phyloP scores from a whole-genome alignment of 75 land plant genomes.

The Sequoia sempervirens region DNA sequence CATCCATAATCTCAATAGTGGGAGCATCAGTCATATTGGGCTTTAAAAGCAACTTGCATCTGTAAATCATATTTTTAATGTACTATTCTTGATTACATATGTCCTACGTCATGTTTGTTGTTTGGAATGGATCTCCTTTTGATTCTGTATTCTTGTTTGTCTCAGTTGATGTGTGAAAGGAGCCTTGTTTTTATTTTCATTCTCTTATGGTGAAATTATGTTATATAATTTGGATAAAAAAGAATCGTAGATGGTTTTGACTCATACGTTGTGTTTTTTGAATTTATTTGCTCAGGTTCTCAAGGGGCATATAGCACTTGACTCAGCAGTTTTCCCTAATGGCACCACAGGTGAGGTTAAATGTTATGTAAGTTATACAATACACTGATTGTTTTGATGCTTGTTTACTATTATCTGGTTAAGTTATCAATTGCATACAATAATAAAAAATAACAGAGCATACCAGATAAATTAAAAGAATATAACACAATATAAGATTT shows the following conservation, averaged over 20 bases:
- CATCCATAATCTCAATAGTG: no score
- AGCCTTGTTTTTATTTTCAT: neutral
- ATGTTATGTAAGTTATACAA: neutral
- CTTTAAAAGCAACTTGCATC: neutral
- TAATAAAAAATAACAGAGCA: no score
- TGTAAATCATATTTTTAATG: neutral
- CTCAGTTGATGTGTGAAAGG: neutral
- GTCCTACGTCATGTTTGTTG: neutral
- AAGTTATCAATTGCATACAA: no score
- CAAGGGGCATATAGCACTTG: slow-evolving; percentile 94
- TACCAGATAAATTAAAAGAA: no score
- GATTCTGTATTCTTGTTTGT: neutral
- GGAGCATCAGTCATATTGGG: neutral
- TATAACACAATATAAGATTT: no score
- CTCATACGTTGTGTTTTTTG: neutral
- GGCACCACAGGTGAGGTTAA: slow-evolving; percentile 78
- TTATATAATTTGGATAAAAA: neutral
- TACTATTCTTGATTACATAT: neutral
- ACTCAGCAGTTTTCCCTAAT: slow-evolving; percentile 84
- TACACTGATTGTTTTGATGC: slow-evolving; percentile 5
- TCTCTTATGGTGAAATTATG: neutral
- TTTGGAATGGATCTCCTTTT: neutral
- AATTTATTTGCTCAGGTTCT: slow-evolving; percentile 59
- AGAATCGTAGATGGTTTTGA: neutral
- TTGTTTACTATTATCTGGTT: neutral